Evolutionary conservation across 164 flowering plant species (phyloP), one percentile per base, ranked within the genome.

Genomic region (Chloranthus sessilifolius): DNA sequence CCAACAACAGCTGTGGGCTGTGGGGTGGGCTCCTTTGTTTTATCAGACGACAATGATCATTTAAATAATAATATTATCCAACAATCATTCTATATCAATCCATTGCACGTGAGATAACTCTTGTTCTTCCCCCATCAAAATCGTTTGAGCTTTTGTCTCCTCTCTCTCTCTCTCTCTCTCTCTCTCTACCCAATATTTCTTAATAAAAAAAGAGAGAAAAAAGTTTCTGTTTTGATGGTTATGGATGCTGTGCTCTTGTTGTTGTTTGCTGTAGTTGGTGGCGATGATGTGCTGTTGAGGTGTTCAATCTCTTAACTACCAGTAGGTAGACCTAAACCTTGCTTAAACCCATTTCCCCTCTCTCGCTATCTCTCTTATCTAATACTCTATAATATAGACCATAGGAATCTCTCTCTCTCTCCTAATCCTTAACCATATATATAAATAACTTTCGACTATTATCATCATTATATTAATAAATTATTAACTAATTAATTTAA

Each of bases 241-340:
- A n/a, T n/a, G n/a, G 25, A 35, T 45, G 20, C 33, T 46, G 40
- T 55, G 22, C 48, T 42, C 14, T 41, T 33, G 26, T 36, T 7
- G 21, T 42, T 46, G 11, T 27, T 56, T 57, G 34, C 50, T 56
- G 30, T 33, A 48, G 35, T 19, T 51, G 39, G 37, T 43, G 50
- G 40, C 60, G 44, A 2, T 48, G 31, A 12, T 15, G 47, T 62
- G 58, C 46, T 33, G 82, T 81, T 77, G 75, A 68, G 74, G 72
- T 70, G 78, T 69, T 78, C 71, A 72, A 71, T 76, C 81, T 52
- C 64, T 47, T 80, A 82, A 82, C 88, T 2, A 85, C 86, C 94
- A 76, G 94, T 80, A 73, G 88, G 88, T 85, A 47, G 84, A 85
- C 86, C 94, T 81, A 77, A 83, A 80, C 72, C 78, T 69, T 67